Evolutionary conservation across 768 basidiomycete species (phyloP).

Genomic region (Solioccasus polychromus): DNA sequence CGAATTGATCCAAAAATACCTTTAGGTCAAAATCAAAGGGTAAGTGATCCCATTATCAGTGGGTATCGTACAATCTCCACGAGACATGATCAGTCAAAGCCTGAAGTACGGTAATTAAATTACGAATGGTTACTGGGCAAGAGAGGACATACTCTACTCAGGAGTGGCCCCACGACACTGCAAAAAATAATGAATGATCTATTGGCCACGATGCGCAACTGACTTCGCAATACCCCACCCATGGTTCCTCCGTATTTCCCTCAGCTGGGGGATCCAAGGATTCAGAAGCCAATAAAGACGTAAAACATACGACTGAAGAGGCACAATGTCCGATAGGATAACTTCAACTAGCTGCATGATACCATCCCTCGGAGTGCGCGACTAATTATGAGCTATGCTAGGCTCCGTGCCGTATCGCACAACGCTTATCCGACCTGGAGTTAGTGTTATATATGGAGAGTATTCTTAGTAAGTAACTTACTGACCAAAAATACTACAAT

Average conservation of each 20-base stretch:
- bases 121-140: not conserved
- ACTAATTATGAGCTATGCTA: not conserved
- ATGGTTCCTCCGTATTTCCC: not conserved
- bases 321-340: not conserved
- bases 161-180: slow-evolving; percentile 40
- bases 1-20: slow-evolving; percentile 33
- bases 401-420: not conserved
- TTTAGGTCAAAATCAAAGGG: slow-evolving; percentile 3
- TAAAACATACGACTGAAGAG: not conserved
- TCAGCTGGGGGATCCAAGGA: not conserved
- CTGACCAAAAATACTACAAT: too few species aligned
- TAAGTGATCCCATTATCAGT: not conserved
- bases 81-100: slow-evolving; percentile 31
- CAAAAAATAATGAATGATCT: not conserved
- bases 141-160: slow-evolving; percentile 26
- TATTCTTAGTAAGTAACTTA: too few species aligned
- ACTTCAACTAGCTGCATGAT: not conserved
- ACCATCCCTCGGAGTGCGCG: not conserved
- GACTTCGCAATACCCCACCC: slow-evolving; percentile 11
- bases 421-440: not conserved
- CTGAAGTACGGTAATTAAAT: slow-evolving; percentile 6
- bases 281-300: not conserved
- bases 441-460: too few species aligned
- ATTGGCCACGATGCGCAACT: not conserved
- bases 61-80: slow-evolving; percentile 34